Conservation (phyloP, 2,329 filamentous ascomycete genomes). For the Cylindrodendrum hubeiense region DNA sequence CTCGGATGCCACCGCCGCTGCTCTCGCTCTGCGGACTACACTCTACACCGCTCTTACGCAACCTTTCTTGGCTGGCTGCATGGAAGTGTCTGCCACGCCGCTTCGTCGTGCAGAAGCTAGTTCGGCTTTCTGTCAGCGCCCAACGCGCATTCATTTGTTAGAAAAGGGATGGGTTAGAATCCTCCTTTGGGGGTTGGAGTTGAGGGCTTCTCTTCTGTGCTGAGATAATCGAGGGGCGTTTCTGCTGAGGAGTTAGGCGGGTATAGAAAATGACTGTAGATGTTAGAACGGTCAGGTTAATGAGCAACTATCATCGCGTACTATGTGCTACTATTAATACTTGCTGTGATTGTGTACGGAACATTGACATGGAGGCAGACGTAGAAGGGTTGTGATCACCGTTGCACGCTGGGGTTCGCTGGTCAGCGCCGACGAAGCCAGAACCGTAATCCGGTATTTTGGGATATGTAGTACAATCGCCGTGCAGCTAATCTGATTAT, state of each 20-base stretch:
- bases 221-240: not conserved
- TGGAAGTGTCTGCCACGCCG: not conserved
- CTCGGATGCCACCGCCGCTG: not conserved
- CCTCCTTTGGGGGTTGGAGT: conserved; percentile 1
- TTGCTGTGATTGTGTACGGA: not conserved
- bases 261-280: conserved; percentile 13
- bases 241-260: not conserved
- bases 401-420: too few species aligned
- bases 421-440: too few species aligned
- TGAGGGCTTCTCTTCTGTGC: not conserved
- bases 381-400: not conserved
- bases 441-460: too few species aligned
- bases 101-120: not conserved
- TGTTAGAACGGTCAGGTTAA: conserved; percentile 10
- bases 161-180: not conserved
- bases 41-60: not conserved
- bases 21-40: not conserved
- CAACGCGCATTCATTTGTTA: not conserved
- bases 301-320: conserved; percentile 20
- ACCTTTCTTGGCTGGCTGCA: not conserved
- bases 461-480: too few species aligned
- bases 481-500: too few species aligned
- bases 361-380: not conserved
- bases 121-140: not conserved
- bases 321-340: not conserved